Base-by-base conservation (phyloP, 306 rosid species). In the Comarum palustre region DNA sequence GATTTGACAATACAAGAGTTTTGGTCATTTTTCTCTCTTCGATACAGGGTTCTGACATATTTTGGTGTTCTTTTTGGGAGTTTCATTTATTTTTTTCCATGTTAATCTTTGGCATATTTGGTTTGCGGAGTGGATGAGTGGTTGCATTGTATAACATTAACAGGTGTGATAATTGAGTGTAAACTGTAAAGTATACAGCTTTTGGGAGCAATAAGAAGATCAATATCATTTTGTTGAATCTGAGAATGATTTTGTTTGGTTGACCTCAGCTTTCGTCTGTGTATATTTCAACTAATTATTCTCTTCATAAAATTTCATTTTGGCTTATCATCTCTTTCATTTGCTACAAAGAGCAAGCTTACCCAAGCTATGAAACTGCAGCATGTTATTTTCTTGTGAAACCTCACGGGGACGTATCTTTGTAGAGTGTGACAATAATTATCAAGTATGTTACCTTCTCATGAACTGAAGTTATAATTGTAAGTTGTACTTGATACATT, bases 81-180 rank as follows among this genome's bases (percentile, higher is more conserved):
- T 77, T 73, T 72, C 24, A n/a, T 17, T 69, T 55, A 25, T 64
- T 58, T 14, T 58, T 14, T 4, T 55, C 43, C 39, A 54, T 11
- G 29, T 68, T 24, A 42, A 19, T 63, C 68, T 84, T 77, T 36
- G 68, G 32, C 48, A 27, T 67, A 68, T 84, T 79, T 42, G 71
- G n/a, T 32, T 69, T 81, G 72, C 69, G 77, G 73, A 74, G 75
- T 74, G 78, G 69, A 58, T 42, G 84, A 77, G 83, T 75, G 81
- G 57, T 80, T 78, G 73, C 60, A 36, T 39, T 76, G 63, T 78
- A 75, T 20, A 55, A 68, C 36, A 62, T 8, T 34, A 19, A 62
- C 22, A 5, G 67, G 75, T 64, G 47, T 79, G 58, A 51, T 42
- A 76, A 72, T 55, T 71, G 74, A 64, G 74, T 79, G 48, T 43